Evolutionary conservation across 495 filamentous ascomycete genomes (phyloP), one percentile per base, ranked within the genome.

Genomic region (Lepraria neglecta): DNA sequence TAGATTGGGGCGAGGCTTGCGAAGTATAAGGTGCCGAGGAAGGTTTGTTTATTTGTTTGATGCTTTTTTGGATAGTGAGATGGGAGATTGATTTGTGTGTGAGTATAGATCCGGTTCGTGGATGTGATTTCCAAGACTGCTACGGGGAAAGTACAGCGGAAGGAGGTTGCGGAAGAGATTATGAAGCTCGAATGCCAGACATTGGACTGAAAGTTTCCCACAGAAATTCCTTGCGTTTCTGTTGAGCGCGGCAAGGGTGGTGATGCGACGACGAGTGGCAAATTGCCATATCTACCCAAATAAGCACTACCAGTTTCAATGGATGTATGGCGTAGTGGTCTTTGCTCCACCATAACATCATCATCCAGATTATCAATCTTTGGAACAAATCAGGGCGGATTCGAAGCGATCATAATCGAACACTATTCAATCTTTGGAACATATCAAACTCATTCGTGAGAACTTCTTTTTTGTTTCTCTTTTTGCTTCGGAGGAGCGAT

Each of bases 91-190:
- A 24, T 24, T 24, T 24, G 24, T 24, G 24, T 24, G 2, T 24
- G 24, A 24, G 24, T 24, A 24, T 38, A 86, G 84, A 74, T 91
- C n/a, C 91, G 84, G 72, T 88, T 90, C 63, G 87, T 85, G 12
- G 76, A 86, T 58, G 73, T 83, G 58, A 90, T 91, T 80, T 88
- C 87, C 35, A 91, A 92, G 76, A 92, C 88, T 17, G 87, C 88
- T 14, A 91, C 88, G 7, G 88, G 88, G 31, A 92, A 91, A 76
- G 84, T 91, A 56, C 88, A 91, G 73, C 74, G 88, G 24, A 24
- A 24, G 24, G 2, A 24, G 24, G 24, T 24, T 24, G 24, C 24
- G 24, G 24, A 2, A 2, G 24, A 24, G 24, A 24, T 24, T 24
- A 24, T 24, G 24, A 24, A 24, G 24, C 24, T 24, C 24, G 24